Percentiles rank a stretch among this genome's conserved stretches.
phyloP scores from a whole-genome alignment of 2,329 filamentous ascomycete genomes.

The Hypoxylon sp. region DNA sequence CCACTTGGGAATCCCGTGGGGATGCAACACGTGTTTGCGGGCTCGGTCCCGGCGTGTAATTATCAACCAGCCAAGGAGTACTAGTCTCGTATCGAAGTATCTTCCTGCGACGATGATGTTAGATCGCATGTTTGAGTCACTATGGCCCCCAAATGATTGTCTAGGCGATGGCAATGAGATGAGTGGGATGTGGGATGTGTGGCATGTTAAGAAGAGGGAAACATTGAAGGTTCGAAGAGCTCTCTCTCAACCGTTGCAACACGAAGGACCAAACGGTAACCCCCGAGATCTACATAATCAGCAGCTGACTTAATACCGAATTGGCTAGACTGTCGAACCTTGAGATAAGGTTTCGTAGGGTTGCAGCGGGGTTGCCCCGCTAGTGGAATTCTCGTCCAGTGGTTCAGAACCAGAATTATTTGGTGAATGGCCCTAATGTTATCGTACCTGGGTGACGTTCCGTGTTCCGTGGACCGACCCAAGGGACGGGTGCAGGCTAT shows the following conservation, averaged over 20 bases:
- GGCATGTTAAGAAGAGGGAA: not conserved
- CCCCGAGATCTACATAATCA: conserved; percentile 29
- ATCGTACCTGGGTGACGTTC: conserved; percentile 7
- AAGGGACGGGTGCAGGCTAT: conserved; percentile 18
- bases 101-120: not conserved
- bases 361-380: conserved; percentile 35
- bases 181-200: conserved; percentile 5
- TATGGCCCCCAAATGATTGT: conserved; percentile 1
- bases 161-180: not conserved
- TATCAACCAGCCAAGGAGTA: conserved; percentile 18
- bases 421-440: conserved; percentile 12
- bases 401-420: conserved; percentile 8
- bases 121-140: conserved; percentile 19
- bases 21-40: conserved; percentile 23
- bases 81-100: conserved; percentile 14
- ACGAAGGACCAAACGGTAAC: not conserved
- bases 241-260: not conserved
- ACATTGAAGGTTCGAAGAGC: not conserved
- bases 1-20: conserved; percentile 21
- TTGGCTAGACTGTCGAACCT: conserved; percentile 23
- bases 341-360: conserved; percentile 44
- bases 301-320: conserved; percentile 22
- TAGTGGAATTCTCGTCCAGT: conserved; percentile 8
- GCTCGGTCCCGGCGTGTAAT: conserved; percentile 17
- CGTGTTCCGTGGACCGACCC: conserved; percentile 17